Evolutionary conservation across 352 stramenopile species (phyloP).

Genomic region (Phytophthora pluvialis): DNA sequence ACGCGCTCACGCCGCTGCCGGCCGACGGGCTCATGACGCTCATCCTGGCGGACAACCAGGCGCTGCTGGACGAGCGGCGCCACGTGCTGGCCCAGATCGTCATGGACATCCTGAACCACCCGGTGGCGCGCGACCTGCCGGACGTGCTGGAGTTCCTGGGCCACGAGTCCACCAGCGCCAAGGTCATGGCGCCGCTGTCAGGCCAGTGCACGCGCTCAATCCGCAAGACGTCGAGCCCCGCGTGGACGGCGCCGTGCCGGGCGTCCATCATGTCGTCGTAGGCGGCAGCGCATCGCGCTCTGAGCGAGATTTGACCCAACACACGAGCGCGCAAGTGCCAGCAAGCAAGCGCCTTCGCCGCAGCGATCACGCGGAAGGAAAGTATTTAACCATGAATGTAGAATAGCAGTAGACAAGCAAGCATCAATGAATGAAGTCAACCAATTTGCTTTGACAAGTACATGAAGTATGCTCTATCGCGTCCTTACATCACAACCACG

Average conservation of each 20-base stretch:
- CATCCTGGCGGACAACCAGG: slow-evolving; percentile 73
- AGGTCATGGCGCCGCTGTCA: slow-evolving; percentile 40
- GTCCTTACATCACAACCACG: no score
- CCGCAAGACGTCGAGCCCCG: slow-evolving; percentile 73
- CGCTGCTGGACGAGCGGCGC: slow-evolving; percentile 69
- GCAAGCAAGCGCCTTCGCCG: background rate
- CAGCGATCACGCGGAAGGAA: background rate
- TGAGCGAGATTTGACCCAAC: slow-evolving; percentile 11
- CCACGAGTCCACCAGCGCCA: slow-evolving; percentile 55
- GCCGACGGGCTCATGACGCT: slow-evolving; percentile 68
- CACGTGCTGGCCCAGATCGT: slow-evolving; percentile 66
- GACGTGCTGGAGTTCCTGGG: slow-evolving; percentile 77
- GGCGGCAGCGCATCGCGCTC: background rate
- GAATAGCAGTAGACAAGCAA: slow-evolving; percentile 17
- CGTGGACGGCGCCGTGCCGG: slow-evolving; percentile 46
- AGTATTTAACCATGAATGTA: slow-evolving; percentile 43
- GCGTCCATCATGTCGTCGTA: slow-evolving; percentile 28
- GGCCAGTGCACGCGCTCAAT: slow-evolving; percentile 72
- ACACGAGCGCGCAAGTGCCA: background rate
- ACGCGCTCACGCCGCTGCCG: slow-evolving; percentile 58
- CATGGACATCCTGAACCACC: slow-evolving; percentile 65
- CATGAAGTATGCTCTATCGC: no score
- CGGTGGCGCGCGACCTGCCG: slow-evolving; percentile 52
- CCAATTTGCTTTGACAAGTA: slow-evolving; percentile 10
- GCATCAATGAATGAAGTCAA: slow-evolving; percentile 21